These are phyloP conservation scores for Chytridium lagenaria DNA, from an alignment of 371 early-diverging fungal genomes.

Conservation along the genomic window DNA sequence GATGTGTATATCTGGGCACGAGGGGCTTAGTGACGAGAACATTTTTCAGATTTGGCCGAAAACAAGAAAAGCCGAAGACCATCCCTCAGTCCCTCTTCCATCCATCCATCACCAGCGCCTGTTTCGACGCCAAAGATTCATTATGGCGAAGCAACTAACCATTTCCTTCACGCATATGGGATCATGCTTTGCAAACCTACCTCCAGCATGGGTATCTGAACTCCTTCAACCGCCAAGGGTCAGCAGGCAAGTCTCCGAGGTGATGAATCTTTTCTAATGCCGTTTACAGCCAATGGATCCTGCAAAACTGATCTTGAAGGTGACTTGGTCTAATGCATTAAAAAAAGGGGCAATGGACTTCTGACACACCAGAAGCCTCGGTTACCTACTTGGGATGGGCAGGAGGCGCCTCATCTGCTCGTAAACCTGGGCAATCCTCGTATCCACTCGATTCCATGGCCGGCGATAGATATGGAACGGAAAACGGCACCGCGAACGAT, in stretches of 20 bases:
- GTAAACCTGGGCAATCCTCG: not conserved
- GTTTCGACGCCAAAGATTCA: no score
- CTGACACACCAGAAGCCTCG: not conserved
- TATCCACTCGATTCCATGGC: not conserved
- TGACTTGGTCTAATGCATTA: not conserved
- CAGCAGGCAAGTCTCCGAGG: not conserved
- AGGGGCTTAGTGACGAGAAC: no score
- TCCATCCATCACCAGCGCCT: no score
- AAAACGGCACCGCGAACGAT: not conserved
- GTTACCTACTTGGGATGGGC: not conserved
- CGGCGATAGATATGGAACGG: not conserved
- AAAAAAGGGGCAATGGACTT: not conserved
- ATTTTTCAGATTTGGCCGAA: no score
- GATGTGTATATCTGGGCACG: no score
- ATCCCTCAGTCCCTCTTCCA: no score
- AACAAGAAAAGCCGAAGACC: no score
- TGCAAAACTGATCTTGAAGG: not conserved
- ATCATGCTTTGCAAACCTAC: constrained; percentile 16
- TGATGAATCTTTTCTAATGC: not conserved
- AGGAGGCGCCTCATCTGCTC: constrained; percentile 1
- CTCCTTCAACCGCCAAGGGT: constrained; percentile 1
- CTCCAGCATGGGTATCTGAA: constrained; percentile 11
- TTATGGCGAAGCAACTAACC: no score
- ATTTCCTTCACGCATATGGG: not conserved
- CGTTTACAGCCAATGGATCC: constrained; percentile 1